These are phyloP conservation scores for Jatropha multifida DNA, from an alignment of 441 rosid species.

Conservation along the genomic window DNA sequence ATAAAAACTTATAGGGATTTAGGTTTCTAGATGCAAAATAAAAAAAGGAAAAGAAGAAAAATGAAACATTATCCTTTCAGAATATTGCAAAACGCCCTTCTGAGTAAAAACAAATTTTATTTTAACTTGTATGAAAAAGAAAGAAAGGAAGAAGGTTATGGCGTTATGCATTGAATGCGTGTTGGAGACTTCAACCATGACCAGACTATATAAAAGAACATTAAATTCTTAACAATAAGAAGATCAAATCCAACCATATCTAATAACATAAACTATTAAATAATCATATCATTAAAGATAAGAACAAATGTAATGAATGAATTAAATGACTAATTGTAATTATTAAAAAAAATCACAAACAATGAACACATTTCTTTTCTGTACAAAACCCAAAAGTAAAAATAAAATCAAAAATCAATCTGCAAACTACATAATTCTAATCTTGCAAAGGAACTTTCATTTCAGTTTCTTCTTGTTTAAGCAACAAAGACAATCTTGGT, in stretches of 20 bases:
- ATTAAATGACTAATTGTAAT: constrained; percentile 7
- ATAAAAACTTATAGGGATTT: too few relatives aligned
- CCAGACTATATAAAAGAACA: not conserved
- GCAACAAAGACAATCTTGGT: constrained; percentile 37
- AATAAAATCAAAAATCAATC: not conserved
- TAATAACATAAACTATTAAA: not conserved
- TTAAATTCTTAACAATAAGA: not conserved
- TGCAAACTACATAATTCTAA: not conserved
- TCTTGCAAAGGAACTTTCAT: not conserved
- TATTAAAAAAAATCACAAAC: constrained; percentile 10
- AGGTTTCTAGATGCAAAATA: too few relatives aligned
- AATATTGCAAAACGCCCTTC: too few relatives aligned
- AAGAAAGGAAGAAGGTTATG: not conserved
- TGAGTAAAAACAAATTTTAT: not conserved
- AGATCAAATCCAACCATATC: constrained; percentile 13
- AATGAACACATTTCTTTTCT: constrained; percentile 32
- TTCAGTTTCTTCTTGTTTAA: constrained; percentile 26
- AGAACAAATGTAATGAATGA: constrained; percentile 26
- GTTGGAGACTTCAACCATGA: not conserved
- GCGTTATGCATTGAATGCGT: not conserved
- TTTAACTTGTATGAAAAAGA: not conserved
- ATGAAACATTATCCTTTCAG: too few relatives aligned
- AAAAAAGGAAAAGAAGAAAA: too few relatives aligned
- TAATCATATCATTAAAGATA: constrained; percentile 6
- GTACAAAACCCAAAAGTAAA: constrained; percentile 28